Evolutionary conservation across 371 early-diverging fungal genomes (phyloP).

Genomic region (Enteropsectra breve): DNA sequence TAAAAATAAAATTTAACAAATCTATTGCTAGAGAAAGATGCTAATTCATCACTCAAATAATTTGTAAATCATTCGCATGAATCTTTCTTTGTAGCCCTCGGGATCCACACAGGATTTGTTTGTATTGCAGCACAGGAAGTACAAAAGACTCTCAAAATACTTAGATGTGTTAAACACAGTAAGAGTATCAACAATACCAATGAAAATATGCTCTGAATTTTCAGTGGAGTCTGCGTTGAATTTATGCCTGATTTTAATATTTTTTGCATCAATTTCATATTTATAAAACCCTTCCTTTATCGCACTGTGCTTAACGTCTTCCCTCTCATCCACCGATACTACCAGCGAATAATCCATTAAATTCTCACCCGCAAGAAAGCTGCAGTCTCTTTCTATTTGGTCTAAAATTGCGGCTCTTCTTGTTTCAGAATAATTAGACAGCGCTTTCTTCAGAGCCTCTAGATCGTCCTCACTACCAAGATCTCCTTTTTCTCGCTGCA

Average conservation of each 20-base stretch:
- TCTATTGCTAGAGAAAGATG: no score
- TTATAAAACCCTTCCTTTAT: not conserved
- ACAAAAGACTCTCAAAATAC: conserved; percentile 28
- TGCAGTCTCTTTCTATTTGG: conserved; percentile 36
- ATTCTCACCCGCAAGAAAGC: conserved; percentile 33
- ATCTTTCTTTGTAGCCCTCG: conserved; percentile 38
- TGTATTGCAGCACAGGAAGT: conserved; percentile 32
- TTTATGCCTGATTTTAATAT: no score
- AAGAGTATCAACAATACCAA: conserved; percentile 54
- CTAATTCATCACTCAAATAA: no score
- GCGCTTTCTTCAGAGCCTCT: conserved; percentile 8
- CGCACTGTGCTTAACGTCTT: not conserved
- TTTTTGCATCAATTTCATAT: not conserved
- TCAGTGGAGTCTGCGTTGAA: no score
- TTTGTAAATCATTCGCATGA: conserved; percentile 31
- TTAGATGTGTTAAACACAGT: conserved; percentile 37
- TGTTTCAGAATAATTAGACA: conserved; percentile 1
- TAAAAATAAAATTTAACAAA: no score
- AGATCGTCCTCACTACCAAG: no score
- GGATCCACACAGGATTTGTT: conserved; percentile 41
- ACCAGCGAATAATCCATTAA: conserved; percentile 55
- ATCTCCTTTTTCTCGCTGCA: conserved; percentile 29
- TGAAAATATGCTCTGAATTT: no score
- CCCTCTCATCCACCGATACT: conserved; percentile 1
- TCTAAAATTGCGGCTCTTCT: conserved; percentile 2